A percentile compares a stretch with the other conserved stretches of the same genome.
Conservation (phyloP, 2,329 filamentous ascomycete species). For the Xylaria sp. region DNA sequence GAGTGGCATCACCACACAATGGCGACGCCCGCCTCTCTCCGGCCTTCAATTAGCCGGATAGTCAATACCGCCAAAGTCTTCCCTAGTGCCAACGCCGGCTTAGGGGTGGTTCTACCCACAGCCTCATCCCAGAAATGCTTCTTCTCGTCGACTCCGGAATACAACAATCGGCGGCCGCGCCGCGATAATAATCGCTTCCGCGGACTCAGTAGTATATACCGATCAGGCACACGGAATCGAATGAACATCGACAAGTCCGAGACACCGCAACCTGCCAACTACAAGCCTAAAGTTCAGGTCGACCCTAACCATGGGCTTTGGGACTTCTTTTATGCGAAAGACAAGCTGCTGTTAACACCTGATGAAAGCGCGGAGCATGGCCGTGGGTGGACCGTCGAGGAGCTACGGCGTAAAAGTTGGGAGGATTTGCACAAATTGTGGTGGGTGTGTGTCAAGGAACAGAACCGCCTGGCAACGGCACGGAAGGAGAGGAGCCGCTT, state of each 20-base stretch:
- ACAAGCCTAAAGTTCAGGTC: conserved; percentile 61
- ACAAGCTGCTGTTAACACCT: conserved; percentile 72
- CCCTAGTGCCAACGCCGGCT: conserved; percentile 17
- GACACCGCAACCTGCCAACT: conserved; percentile 74
- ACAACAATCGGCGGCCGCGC: conserved; percentile 41
- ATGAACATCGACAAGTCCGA: conserved; percentile 74
- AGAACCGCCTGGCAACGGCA: conserved; percentile 86
- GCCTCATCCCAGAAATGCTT: conserved; percentile 32
- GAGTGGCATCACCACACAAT: conserved; percentile 31
- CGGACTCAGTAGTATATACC: conserved; percentile 80
- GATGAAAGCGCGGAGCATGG: conserved; percentile 75
- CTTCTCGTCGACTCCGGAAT: conserved; percentile 43
- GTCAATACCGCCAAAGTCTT: conserved; percentile 31
- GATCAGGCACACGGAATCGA: conserved; percentile 76
- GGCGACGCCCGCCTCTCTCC: conserved; percentile 39
- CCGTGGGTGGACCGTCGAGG: conserved; percentile 81
- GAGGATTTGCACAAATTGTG: conserved; percentile 90
- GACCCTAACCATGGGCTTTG: conserved; percentile 86
- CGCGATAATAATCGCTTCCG: conserved; percentile 81
- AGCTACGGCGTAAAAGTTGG: conserved; percentile 89
- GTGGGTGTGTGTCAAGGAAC: conserved; percentile 93
- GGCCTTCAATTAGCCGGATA: conserved; percentile 41
- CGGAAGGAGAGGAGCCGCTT: conserved; percentile 69
- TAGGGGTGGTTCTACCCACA: conserved; percentile 24
- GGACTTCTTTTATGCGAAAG: conserved; percentile 82